phyloP scores from a whole-genome alignment of 2,329 filamentous ascomycete species.

The Chaetomium globosum region DNA sequence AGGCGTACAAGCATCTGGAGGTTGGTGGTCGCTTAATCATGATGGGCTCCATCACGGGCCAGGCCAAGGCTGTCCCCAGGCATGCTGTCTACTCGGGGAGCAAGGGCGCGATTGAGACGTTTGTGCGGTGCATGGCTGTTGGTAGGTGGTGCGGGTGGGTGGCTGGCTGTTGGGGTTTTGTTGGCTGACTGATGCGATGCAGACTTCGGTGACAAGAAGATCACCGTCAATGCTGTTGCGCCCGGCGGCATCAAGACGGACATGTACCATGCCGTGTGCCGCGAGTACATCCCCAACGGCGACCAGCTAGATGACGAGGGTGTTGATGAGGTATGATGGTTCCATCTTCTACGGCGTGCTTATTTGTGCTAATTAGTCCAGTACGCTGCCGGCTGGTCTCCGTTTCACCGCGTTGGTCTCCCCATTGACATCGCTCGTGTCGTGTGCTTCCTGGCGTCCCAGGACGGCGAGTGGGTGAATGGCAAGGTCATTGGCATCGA shows the following conservation, averaged over 20 bases:
- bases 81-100: conserved; percentile 74
- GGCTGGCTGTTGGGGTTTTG: too few species aligned
- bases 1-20: conserved; percentile 70
- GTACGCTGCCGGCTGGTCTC: conserved; percentile 66
- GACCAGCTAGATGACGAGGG: conserved; percentile 59
- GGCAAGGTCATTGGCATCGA: conserved; percentile 47
- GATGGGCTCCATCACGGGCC: conserved; percentile 70
- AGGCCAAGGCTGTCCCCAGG: conserved; percentile 68
- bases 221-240: conserved; percentile 66
- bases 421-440: conserved; percentile 69
- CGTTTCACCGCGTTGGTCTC: conserved; percentile 65
- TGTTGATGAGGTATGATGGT: conserved; percentile 53
- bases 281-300: conserved; percentile 63
- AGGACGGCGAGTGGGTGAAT: conserved; percentile 53
- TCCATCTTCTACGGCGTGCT: neutral
- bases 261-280: conserved; percentile 66
- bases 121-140: conserved; percentile 73
- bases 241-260: conserved; percentile 67
- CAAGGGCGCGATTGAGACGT: conserved; percentile 77
- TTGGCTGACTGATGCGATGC: conserved; percentile 34
- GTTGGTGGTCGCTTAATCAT: conserved; percentile 70
- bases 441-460: conserved; percentile 57
- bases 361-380: conserved; percentile 36
- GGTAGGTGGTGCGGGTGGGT: conserved; percentile 47
- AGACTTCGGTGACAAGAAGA: conserved; percentile 65